Evolutionary conservation across 768 basidiomycete genomes (phyloP).

Genomic region (Agaricus sinodeliciosus): DNA sequence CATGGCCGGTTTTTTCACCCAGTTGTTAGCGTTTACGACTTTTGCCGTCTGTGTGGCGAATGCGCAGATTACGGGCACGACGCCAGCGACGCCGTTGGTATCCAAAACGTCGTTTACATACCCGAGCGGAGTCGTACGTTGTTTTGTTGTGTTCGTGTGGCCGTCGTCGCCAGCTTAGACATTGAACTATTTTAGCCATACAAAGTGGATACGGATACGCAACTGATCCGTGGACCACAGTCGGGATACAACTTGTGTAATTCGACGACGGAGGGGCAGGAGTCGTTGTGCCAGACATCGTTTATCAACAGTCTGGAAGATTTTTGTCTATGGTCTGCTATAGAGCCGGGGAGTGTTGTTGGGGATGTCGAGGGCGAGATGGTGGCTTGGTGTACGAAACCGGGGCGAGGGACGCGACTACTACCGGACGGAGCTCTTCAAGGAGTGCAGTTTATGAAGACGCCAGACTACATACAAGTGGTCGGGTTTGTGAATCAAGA

Average conservation of each 20-base stretch:
- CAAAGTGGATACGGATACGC: slow-evolving; percentile 27
- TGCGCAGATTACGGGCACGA: slow-evolving; percentile 20
- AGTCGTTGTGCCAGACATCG: slow-evolving; percentile 56
- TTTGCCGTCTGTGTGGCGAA: neutral
- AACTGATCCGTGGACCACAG: slow-evolving; percentile 36
- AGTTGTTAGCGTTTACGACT: neutral
- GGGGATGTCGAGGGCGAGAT: slow-evolving; percentile 66
- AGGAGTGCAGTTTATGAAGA: slow-evolving; percentile 61
- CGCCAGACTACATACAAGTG: slow-evolving; percentile 57
- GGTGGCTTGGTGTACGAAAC: slow-evolving; percentile 74
- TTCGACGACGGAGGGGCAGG: slow-evolving; percentile 51
- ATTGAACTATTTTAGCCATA: slow-evolving; percentile 20
- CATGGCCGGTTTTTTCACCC: too few species aligned
- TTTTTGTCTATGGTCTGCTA: slow-evolving; percentile 65
- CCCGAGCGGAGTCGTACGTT: slow-evolving; percentile 33
- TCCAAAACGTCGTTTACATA: slow-evolving; percentile 32
- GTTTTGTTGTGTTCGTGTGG: neutral
- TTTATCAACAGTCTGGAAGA: slow-evolving; percentile 51
- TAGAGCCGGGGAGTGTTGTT: slow-evolving; percentile 44
- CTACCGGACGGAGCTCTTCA: slow-evolving; percentile 59
- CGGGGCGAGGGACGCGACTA: slow-evolving; percentile 61
- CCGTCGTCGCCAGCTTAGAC: neutral
- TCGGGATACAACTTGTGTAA: slow-evolving; percentile 64
- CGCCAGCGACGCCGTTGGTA: slow-evolving; percentile 33
- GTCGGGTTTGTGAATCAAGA: slow-evolving; percentile 57